phyloP scores from a whole-genome alignment of 202 grass and related monocot species.

The Schoenoplectus tabernaemontani region DNA sequence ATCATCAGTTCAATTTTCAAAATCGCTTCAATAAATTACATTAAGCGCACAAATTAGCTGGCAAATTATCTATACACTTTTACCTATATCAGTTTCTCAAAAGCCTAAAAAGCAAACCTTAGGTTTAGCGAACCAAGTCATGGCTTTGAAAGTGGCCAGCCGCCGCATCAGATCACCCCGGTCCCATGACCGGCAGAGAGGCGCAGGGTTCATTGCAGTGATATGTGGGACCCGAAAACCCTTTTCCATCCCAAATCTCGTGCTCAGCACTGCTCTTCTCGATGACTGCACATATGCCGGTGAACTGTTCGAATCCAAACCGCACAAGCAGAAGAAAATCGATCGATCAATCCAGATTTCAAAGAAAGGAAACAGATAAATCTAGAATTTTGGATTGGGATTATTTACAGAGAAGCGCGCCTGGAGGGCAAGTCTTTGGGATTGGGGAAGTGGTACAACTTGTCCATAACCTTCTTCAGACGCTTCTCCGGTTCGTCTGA shows the following conservation, averaged over 20 bases:
- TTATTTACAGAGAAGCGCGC: slow-evolving; percentile 27
- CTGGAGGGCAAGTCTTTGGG: slow-evolving; percentile 38
- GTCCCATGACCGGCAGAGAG: slow-evolving; percentile 83
- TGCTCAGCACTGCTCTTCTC: slow-evolving; percentile 29
- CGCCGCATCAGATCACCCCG: slow-evolving; percentile 67
- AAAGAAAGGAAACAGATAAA: not conserved
- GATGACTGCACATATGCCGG: slow-evolving; percentile 22
- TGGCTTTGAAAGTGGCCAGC: slow-evolving; percentile 85
- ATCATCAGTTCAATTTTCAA: not conserved
- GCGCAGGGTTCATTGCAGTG: slow-evolving; percentile 37
- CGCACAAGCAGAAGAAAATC: slow-evolving; percentile 29
- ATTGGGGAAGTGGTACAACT: slow-evolving; percentile 82
- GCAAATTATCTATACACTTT: too few relatives aligned
- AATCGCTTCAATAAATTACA: not conserved
- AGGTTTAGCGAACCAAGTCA: slow-evolving; percentile 99
- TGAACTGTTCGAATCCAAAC: slow-evolving; percentile 25
- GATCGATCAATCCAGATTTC: not conserved
- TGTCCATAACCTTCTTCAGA: slow-evolving; percentile 90
- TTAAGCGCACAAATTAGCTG: too few relatives aligned
- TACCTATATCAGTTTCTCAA: too few relatives aligned
- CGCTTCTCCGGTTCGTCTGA: slow-evolving; percentile 66
- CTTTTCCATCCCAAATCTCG: slow-evolving; percentile 44
- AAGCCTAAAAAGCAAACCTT: slow-evolving; percentile 38
- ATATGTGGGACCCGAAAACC: slow-evolving; percentile 45
- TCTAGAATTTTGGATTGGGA: not conserved